A percentile compares a stretch with the other conserved stretches of the same genome.
phyloP scores from a whole-genome alignment of 192 early-diverging fungal species.

The Backusella parvicylindrica region DNA sequence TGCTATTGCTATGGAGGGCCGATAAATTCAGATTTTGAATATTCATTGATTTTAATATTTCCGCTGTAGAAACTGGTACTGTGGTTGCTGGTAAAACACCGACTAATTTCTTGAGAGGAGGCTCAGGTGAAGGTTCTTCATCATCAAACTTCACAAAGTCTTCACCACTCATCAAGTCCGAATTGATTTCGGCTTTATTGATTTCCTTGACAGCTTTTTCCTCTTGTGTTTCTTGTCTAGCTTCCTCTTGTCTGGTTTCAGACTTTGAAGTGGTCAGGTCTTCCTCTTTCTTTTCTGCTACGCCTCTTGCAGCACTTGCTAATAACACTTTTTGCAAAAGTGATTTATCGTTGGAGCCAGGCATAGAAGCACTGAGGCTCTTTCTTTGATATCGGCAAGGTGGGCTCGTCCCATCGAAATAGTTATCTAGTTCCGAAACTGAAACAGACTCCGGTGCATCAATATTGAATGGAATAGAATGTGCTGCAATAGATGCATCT shows the following conservation, averaged over 20 bases:
- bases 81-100: background rate
- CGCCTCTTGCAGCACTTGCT: slow-evolving; percentile 20
- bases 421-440: slow-evolving; percentile 35
- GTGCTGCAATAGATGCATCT: slow-evolving; percentile 5
- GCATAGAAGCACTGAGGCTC: background rate
- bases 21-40: slow-evolving; percentile 27
- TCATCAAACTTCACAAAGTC: slow-evolving; percentile 32
- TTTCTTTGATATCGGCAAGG: slow-evolving; percentile 1
- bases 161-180: slow-evolving; percentile 7
- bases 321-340: slow-evolving; percentile 28
- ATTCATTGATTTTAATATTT: slow-evolving; percentile 25
- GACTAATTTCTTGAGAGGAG: background rate
- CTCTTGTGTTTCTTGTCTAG: slow-evolving; percentile 22
- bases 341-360: slow-evolving; percentile 16
- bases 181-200: slow-evolving; percentile 15
- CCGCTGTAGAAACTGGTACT: slow-evolving; percentile 8
- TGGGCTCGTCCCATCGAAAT: slow-evolving; percentile 8
- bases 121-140: slow-evolving; percentile 8
- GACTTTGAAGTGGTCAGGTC: background rate
- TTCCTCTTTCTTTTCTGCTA: background rate
- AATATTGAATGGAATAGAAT: slow-evolving; percentile 23
- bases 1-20: slow-evolving; percentile 14
- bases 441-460: slow-evolving; percentile 34
- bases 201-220: slow-evolving; percentile 27
- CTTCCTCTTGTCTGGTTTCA: slow-evolving; percentile 17